Conservation (phyloP, 495 filamentous ascomycete genomes). For the Bacidia rubella region DNA sequence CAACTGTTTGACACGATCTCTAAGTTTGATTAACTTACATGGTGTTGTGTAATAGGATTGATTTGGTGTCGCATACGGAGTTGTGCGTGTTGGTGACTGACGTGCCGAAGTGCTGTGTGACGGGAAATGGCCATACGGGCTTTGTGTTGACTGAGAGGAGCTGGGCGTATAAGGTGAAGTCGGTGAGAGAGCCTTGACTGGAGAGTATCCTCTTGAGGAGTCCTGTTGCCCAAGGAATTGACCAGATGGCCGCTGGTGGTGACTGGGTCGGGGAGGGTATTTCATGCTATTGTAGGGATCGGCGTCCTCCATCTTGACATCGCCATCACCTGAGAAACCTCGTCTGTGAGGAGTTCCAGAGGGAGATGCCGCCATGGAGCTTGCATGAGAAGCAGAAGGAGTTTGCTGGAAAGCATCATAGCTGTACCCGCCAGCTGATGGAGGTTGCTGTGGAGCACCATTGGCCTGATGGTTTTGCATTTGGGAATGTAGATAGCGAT, state of each 20-base stretch:
- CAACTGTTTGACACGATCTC: background rate
- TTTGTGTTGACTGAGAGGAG: slow-evolving; percentile 40
- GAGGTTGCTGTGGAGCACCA: slow-evolving; percentile 24
- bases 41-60: slow-evolving; percentile 53
- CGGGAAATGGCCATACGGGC: slow-evolving; percentile 33
- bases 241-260: slow-evolving; percentile 47
- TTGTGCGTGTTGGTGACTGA: slow-evolving; percentile 20
- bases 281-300: slow-evolving; percentile 73
- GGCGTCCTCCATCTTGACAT: slow-evolving; percentile 86
- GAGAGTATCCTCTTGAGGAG: slow-evolving; percentile 79
- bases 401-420: slow-evolving; percentile 60
- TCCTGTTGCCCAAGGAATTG: slow-evolving; percentile 60
- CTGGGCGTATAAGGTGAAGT: slow-evolving; percentile 42
- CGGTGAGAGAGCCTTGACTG: slow-evolving; percentile 71
- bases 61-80: slow-evolving; percentile 41
- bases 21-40: slow-evolving; percentile 27
- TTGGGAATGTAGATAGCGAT: slow-evolving; percentile 13
- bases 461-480: slow-evolving; percentile 14
- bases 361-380: slow-evolving; percentile 50
- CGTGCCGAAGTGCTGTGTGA: slow-evolving; percentile 25
- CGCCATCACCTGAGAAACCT: slow-evolving; percentile 58
- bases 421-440: slow-evolving; percentile 44
- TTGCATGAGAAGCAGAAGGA: slow-evolving; percentile 38
- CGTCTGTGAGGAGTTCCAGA: slow-evolving; percentile 50
- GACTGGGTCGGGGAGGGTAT: slow-evolving; percentile 57